A percentile compares a stretch with the other conserved stretches of the same genome.
phyloP scores from a whole-genome alignment of 2,329 filamentous ascomycete genomes.

The Cordyceps cateniannulata region DNA sequence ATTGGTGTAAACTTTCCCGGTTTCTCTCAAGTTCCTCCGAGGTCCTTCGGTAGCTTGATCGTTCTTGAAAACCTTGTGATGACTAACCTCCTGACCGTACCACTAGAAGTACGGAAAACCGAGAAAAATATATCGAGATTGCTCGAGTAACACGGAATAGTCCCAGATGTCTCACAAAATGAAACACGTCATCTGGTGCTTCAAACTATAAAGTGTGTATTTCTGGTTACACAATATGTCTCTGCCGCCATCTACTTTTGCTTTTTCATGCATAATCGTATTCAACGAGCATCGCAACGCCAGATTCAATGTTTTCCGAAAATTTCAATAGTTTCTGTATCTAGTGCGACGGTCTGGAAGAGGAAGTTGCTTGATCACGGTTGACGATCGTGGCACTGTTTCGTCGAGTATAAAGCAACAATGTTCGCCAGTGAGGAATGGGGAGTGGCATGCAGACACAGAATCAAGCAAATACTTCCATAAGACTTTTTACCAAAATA shows the following conservation, averaged over 20 bases:
- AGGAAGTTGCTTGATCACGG: not conserved
- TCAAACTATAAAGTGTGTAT: not conserved
- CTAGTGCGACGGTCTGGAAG: conserved; percentile 1
- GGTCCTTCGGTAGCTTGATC: not conserved
- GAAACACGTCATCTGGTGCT: not conserved
- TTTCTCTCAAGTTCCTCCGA: too few relatives aligned
- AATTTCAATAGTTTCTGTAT: not conserved
- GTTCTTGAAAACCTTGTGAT: not conserved
- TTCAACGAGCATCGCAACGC: too few relatives aligned
- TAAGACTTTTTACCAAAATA: not conserved
- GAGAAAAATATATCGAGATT: not conserved
- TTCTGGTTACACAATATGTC: not conserved
- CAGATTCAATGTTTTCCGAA: too few relatives aligned
- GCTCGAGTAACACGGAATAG: not conserved
- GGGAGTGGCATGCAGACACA: not conserved
- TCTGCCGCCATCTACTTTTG: not conserved
- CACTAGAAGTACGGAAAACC: not conserved
- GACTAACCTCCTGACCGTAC: not conserved
- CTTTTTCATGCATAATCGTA: not conserved
- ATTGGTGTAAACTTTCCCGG: too few relatives aligned
- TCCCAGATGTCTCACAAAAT: not conserved
- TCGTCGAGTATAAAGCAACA: not conserved
- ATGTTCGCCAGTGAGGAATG: not conserved
- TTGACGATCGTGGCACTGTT: not conserved
- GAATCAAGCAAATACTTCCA: not conserved